Conservation (phyloP, 441 rosid genomes). For the Aleurites moluccanus region DNA sequence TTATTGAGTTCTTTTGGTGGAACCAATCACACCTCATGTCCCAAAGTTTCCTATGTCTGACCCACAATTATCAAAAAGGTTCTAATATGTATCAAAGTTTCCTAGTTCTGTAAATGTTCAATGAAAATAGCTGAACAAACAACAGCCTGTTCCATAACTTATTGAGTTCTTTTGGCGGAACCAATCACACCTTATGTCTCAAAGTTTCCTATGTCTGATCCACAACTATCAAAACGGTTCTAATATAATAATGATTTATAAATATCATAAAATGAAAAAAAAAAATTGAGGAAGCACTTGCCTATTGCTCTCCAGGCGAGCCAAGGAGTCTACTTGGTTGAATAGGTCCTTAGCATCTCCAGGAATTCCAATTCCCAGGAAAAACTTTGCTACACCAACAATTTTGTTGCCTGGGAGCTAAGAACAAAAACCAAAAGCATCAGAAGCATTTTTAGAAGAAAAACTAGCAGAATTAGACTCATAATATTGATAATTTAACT, state of each 20-base stretch:
- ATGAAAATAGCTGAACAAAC: not conserved
- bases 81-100: not conserved
- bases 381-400: constrained; percentile 83
- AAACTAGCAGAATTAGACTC: constrained; percentile 10
- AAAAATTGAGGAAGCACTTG: constrained; percentile 32
- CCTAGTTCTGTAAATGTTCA: not conserved
- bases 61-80: not conserved
- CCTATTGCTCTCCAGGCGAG: constrained; percentile 81
- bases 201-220: not conserved
- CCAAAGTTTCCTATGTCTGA: not conserved
- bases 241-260: not conserved
- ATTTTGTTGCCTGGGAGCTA: constrained; percentile 78
- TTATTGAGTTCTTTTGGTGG: not conserved
- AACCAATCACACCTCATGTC: not conserved
- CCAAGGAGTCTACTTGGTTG: constrained; percentile 80
- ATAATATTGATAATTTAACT: constrained; percentile 24
- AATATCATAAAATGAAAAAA: not conserved
- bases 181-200: not conserved
- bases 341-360: constrained; percentile 80
- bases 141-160: not conserved
- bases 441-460: constrained; percentile 19
- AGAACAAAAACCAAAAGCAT: constrained; percentile 35
- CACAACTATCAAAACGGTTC: not conserved
- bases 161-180: not conserved
- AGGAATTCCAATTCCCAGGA: constrained; percentile 84